Evolutionary conservation across 352 stramenopile species (phyloP).

Genomic region (Pythium plurisporium): DNA sequence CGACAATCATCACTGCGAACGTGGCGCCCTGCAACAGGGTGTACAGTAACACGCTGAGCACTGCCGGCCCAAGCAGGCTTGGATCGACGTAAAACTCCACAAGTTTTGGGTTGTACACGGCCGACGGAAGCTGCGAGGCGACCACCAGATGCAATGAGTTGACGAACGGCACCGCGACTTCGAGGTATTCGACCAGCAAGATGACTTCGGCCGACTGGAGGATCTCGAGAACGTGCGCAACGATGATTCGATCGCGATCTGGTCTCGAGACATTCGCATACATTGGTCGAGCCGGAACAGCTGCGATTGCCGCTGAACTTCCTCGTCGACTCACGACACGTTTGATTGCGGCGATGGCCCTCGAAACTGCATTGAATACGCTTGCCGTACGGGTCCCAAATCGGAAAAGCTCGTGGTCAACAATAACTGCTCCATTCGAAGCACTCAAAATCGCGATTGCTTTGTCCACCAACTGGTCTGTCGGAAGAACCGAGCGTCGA

Average conservation of each 20-base stretch:
- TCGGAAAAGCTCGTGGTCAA: too few species aligned
- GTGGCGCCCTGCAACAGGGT: not conserved
- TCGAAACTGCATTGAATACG: too few species aligned
- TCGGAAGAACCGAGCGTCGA: not conserved
- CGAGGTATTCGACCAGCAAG: slow-evolving; percentile 19
- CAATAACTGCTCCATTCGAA: too few species aligned
- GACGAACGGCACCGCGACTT: slow-evolving; percentile 2
- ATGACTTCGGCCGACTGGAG: slow-evolving; percentile 9
- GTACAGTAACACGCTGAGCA: not conserved
- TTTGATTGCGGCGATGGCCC: too few species aligned
- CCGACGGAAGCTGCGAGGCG: slow-evolving; percentile 7
- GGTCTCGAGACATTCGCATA: too few species aligned
- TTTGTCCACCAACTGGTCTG: not conserved
- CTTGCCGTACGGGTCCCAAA: too few species aligned
- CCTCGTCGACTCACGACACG: too few species aligned
- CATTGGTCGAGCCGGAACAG: not conserved
- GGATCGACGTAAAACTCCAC: not conserved
- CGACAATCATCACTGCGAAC: not conserved
- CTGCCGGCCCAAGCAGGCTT: not conserved
- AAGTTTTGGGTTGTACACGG: slow-evolving; percentile 6
- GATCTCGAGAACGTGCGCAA: slow-evolving; percentile 5
- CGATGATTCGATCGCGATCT: not conserved
- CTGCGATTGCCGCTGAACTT: too few species aligned
- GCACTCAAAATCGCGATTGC: too few species aligned
- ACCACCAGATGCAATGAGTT: slow-evolving; percentile 3